Percentiles rank a stretch among this genome's conserved stretches.
Conservation (phyloP, 139 green algal genomes). For the Chlamydomonas urium region DNA sequence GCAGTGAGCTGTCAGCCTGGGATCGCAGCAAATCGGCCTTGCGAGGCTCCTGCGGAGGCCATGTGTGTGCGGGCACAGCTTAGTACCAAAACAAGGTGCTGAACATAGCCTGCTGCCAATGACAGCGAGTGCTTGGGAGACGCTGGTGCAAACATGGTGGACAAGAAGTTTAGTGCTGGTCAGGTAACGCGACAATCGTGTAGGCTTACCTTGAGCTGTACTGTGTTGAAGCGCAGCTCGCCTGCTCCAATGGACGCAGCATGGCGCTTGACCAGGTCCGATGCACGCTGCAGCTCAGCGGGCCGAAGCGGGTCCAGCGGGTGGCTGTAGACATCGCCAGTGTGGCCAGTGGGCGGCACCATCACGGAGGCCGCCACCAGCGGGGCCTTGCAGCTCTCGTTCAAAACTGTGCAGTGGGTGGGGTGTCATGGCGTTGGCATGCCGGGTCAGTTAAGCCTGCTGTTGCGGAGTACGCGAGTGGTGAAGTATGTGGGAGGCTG, state of each 20-base stretch:
- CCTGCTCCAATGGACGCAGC: not conserved
- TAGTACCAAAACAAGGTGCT: not conserved
- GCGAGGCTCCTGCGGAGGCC: conserved; percentile 7
- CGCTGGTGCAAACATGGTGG: not conserved
- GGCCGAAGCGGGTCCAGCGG: not conserved
- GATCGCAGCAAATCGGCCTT: conserved; percentile 18
- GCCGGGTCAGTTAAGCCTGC: too few species aligned
- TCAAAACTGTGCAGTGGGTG: too few species aligned
- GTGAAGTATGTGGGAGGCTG: too few species aligned
- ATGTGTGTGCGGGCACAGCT: not conserved
- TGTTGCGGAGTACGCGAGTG: too few species aligned
- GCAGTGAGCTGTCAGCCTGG: too few species aligned
- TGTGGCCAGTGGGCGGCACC: too few species aligned
- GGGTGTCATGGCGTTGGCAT: too few species aligned
- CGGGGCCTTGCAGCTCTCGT: too few species aligned
- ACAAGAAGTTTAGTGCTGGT: not conserved
- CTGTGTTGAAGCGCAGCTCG: conserved; percentile 11
- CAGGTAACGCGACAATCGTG: not conserved
- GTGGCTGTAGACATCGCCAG: too few species aligned
- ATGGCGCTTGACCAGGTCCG: not conserved
- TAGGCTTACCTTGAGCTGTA: conserved; percentile 2
- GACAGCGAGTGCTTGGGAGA: not conserved
- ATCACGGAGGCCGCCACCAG: too few species aligned
- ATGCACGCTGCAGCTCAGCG: not conserved
- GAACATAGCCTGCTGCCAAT: not conserved